Conservation (phyloP, 495 filamentous ascomycete genomes). For the Durotheca rogersii region DNA sequence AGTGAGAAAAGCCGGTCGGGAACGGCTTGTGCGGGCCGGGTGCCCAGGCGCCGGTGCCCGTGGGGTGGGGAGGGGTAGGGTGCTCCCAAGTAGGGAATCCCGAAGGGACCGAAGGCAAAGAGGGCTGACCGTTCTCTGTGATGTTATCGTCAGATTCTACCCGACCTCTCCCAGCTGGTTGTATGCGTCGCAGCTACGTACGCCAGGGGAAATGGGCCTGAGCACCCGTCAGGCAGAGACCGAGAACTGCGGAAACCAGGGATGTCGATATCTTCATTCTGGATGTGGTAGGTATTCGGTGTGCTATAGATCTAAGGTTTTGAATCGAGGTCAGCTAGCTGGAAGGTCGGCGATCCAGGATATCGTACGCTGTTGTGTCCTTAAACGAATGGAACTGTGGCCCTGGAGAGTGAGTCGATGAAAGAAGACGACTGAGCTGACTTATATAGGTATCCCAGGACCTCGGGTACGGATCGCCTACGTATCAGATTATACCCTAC, state of each 20-base stretch:
- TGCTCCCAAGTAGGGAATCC: slow-evolving; percentile 9
- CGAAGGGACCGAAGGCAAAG: background rate
- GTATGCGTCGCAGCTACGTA: slow-evolving; percentile 11
- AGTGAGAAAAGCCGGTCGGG: background rate
- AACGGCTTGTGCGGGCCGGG: slow-evolving; percentile 5
- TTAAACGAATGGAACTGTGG: too few relatives aligned
- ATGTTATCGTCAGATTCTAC: too few relatives aligned
- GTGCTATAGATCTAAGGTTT: background rate
- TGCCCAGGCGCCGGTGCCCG: background rate
- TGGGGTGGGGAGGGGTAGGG: background rate
- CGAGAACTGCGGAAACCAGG: slow-evolving; percentile 12
- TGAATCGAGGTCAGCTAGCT: background rate
- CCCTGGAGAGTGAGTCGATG: too few relatives aligned
- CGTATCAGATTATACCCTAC: background rate
- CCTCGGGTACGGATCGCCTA: background rate
- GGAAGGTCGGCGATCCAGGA: background rate
- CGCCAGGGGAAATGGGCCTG: slow-evolving; percentile 23
- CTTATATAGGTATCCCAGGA: slow-evolving; percentile 4
- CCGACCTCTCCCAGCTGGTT: background rate
- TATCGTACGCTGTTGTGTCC: too few relatives aligned
- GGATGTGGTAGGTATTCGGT: too few relatives aligned
- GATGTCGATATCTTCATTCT: slow-evolving; percentile 27
- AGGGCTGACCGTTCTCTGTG: background rate
- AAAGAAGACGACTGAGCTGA: too few relatives aligned
- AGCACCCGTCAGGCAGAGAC: slow-evolving; percentile 24